Percentiles rank a stretch among this genome's conserved stretches.
Evolutionary conservation across 768 basidiomycete genomes (phyloP).

Genomic region (Mrakia hoshinonis): DNA sequence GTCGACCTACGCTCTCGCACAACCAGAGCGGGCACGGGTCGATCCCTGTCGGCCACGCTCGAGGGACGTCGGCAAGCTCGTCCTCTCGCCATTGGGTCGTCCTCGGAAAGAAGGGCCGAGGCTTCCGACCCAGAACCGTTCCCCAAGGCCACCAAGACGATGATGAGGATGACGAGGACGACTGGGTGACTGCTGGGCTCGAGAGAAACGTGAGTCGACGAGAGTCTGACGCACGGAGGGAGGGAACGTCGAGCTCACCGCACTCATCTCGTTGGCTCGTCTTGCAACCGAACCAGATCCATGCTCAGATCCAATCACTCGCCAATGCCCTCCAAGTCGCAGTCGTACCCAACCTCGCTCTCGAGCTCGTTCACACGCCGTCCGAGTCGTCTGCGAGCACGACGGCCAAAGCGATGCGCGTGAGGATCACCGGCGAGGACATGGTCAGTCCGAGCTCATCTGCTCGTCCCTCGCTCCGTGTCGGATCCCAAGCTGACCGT

Average conservation of each 20-base stretch:
- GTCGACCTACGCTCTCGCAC: not conserved
- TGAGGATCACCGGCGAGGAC: not conserved
- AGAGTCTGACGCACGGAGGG: not conserved
- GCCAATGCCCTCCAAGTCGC: not conserved
- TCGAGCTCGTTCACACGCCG: not conserved
- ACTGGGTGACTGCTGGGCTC: not conserved
- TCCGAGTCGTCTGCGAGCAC: no score
- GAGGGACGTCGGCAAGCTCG: not conserved
- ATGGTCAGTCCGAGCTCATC: not conserved
- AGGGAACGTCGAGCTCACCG: constrained; percentile 3
- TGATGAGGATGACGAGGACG: not conserved
- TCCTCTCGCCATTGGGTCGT: not conserved
- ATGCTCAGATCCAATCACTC: not conserved
- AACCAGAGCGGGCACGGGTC: not conserved
- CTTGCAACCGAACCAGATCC: not conserved
- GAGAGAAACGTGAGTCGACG: constrained; percentile 1
- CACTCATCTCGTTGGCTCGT: no score
- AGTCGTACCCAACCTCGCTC: not conserved
- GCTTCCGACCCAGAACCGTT: not conserved
- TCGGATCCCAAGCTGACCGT: not conserved
- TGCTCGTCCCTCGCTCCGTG: not conserved
- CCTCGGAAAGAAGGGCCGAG: not conserved
- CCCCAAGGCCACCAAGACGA: not conserved
- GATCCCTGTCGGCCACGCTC: not conserved
- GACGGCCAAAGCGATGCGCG: not conserved